Base-by-base conservation (phyloP, 305 asterid genomes). In the Ajuga reptans region DNA sequence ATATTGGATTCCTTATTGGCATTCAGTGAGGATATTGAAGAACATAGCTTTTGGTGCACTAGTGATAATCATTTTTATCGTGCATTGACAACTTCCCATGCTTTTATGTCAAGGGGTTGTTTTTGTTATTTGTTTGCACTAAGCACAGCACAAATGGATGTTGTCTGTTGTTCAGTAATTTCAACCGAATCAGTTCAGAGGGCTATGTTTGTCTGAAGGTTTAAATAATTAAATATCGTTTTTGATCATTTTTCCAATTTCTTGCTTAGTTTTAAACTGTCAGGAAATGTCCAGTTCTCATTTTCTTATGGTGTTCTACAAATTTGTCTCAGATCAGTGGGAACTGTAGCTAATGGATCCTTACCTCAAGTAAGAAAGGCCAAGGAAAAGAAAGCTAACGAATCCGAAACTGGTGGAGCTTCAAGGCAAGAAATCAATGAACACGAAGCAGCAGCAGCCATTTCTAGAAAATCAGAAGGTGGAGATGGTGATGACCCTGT, bases 321-420 rank as follows among this genome's bases (percentile, higher is more conserved):
- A 17, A 31, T 16, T 77, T 70, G 72, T 77, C 64, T 59, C 91
- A 92, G 98, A 66, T 77, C 86, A 24, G 81, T 75, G 31, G 84
- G 76, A 77, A 71, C 72, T 12, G 83, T 67, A 37, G 61, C 82
- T 64, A 84, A 90, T 75, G 91, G 89, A 54, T 74, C 89, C 78
- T 63, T 82, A 68, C 69, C 86, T 45, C 82, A 55, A 68, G 78
- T 12, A 57, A 78, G 73, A 51, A 81, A 76, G 79, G 84, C 69
- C 64, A 83, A 80, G 71, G 83, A 33, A 60, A 81, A 67, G 73
- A 84, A 65, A 66, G 64, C 69, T 57, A 79, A 52, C 50, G 80
- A 76, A 62, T 63, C 27, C 71, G 91, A 75, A 68, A 71, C 6
- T 66, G 75, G 66, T 65, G 79, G 72, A 66, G 78, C 75, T 61